Evolutionary conservation across 2,329 filamentous ascomycete species (phyloP).

Genomic region (Xylaria sp.): DNA sequence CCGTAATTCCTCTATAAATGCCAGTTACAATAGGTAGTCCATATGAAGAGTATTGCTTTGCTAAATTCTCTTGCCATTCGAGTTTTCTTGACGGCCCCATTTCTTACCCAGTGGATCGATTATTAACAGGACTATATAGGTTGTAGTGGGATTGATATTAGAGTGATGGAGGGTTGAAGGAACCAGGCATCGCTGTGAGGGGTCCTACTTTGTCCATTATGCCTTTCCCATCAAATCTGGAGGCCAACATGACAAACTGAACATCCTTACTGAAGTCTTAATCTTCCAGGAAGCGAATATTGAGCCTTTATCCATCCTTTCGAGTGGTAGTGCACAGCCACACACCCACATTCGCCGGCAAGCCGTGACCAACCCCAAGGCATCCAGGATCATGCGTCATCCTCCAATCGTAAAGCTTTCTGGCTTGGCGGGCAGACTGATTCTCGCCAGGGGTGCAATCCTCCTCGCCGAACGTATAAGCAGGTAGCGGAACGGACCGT

Average conservation of each 20-base stretch:
- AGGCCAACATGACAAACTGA: neutral
- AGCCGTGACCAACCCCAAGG: neutral
- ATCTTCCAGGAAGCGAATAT: neutral
- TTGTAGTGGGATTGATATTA: neutral
- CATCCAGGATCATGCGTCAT: neutral
- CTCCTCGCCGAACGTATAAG: neutral
- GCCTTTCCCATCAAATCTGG: neutral
- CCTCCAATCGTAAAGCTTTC: conserved; percentile 2
- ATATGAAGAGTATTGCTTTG: no score
- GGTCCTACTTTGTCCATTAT: neutral
- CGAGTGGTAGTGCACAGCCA: conserved; percentile 12
- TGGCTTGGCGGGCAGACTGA: conserved; percentile 22
- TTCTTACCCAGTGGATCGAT: neutral
- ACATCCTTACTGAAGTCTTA: neutral
- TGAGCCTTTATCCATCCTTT: neutral
- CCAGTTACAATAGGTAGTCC: no score
- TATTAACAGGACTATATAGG: neutral
- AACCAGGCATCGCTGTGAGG: neutral
- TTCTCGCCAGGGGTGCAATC: conserved; percentile 10
- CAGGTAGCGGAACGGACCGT: conserved; percentile 16
- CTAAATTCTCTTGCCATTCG: neutral
- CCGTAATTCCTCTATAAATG: no score
- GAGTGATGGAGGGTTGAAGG: neutral
- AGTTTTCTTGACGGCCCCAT: neutral
- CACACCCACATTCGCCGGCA: neutral